A percentile compares a stretch with the other conserved stretches of the same genome.
These are phyloP conservation scores for Strobilomyces dryophilus DNA, from an alignment of 768 basidiomycete species.

Conservation along the genomic window DNA sequence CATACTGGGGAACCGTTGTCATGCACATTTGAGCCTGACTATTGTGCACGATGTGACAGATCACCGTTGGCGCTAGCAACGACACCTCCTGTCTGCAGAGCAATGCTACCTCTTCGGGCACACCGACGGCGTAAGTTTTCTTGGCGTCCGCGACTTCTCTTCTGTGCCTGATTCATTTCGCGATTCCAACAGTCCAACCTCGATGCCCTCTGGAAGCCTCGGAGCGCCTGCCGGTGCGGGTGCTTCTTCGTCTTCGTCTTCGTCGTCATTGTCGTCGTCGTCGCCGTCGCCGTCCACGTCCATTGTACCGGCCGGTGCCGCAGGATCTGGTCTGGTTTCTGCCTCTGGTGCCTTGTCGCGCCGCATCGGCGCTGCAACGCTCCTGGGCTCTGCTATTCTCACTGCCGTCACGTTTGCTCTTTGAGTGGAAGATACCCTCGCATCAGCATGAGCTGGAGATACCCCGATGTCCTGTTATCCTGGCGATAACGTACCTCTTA, in stretches of 20 bases:
- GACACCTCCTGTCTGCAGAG: conserved; percentile 36
- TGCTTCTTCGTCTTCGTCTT: background rate
- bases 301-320: conserved; percentile 29
- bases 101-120: conserved; percentile 9
- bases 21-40: background rate
- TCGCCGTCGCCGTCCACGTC: conserved; percentile 10
- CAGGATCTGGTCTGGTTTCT: conserved; percentile 28
- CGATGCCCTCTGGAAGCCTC: background rate
- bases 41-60: conserved; percentile 24
- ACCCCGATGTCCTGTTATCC: conserved; percentile 25
- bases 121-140: conserved; percentile 2
- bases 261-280: too few relatives aligned
- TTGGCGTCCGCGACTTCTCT: background rate
- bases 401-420: conserved; percentile 23
- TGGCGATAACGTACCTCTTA: conserved; percentile 16
- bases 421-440: conserved; percentile 12
- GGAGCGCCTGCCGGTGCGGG: background rate
- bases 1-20: background rate
- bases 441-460: conserved; percentile 30
- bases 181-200: background rate
- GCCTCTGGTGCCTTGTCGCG: conserved; percentile 24
- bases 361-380: conserved; percentile 19
- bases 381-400: conserved; percentile 20
- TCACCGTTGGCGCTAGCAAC: conserved; percentile 33
- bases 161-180: conserved; percentile 5